phyloP scores from a whole-genome alignment of 352 stramenopile species.

The Pythium myriotylum region DNA sequence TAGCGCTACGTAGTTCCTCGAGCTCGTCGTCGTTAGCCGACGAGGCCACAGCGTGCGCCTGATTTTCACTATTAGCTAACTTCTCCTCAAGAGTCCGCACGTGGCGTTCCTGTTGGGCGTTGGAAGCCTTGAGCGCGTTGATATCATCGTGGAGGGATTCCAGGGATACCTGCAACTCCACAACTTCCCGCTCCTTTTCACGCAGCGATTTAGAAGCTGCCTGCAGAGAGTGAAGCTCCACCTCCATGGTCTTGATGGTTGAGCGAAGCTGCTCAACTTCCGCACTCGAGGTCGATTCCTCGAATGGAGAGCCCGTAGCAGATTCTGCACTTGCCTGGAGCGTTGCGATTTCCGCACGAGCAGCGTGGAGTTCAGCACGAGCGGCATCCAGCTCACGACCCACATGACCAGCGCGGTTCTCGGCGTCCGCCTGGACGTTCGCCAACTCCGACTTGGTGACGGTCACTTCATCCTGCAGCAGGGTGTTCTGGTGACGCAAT shows the following conservation, averaged over 20 bases:
- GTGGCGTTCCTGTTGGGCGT: constrained; percentile 15
- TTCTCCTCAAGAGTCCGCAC: constrained; percentile 20
- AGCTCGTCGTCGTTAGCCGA: constrained; percentile 43
- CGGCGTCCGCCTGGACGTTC: neutral
- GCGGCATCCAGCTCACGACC: constrained; percentile 6
- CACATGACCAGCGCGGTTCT: constrained; percentile 1
- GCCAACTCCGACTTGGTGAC: neutral
- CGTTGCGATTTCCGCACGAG: constrained; percentile 7
- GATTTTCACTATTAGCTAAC: neutral
- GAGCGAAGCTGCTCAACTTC: constrained; percentile 17
- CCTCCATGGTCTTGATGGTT: constrained; percentile 8
- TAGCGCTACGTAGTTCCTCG: constrained; percentile 31
- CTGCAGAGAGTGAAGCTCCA: constrained; percentile 17
- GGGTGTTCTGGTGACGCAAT: constrained; percentile 10
- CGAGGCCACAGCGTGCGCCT: neutral
- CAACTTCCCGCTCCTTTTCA: constrained; percentile 23
- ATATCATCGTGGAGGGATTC: constrained; percentile 24
- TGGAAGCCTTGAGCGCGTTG: constrained; percentile 12
- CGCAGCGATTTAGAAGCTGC: constrained; percentile 4
- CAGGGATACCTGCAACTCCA: constrained; percentile 13
- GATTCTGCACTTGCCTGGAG: constrained; percentile 11
- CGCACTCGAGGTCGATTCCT: neutral
- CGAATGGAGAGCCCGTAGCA: constrained; percentile 1
- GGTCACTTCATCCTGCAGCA: constrained; percentile 7
- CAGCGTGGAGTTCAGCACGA: neutral